phyloP scores from a whole-genome alignment of 2,329 filamentous ascomycete species.

The Fusarium luffae region DNA sequence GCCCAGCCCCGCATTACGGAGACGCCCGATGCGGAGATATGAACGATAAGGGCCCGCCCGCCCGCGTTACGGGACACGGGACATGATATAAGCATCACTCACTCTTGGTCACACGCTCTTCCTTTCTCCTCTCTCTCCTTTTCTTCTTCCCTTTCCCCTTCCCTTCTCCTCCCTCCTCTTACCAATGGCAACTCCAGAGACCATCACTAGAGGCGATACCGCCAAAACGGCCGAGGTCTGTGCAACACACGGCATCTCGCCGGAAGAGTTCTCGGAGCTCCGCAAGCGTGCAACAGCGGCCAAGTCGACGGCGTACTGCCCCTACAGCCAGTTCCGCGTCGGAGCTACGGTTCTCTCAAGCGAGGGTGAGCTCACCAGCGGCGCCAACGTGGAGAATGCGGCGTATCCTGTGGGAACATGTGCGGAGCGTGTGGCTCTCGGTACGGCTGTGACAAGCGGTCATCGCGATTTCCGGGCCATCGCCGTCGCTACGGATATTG shows the following conservation, averaged over 20 bases:
- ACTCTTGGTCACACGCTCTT: not conserved
- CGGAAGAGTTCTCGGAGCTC: conserved; percentile 72
- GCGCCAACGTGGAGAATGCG: conserved; percentile 94
- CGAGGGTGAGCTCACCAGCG: conserved; percentile 59
- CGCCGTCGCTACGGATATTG: conserved; percentile 85
- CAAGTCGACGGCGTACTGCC: conserved; percentile 86
- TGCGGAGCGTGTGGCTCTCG: conserved; percentile 91
- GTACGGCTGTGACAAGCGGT: conserved; percentile 76
- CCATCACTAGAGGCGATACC: conserved; percentile 46
- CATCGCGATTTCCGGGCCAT: conserved; percentile 76
- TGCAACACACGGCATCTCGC: conserved; percentile 61
- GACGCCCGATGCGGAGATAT: conserved; percentile 41
- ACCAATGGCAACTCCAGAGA: conserved; percentile 37
- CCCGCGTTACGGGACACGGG: conserved; percentile 28
- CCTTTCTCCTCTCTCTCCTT: not conserved
- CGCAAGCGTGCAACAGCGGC: conserved; percentile 73
- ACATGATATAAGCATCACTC: conserved; percentile 26
- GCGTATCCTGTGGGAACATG: conserved; percentile 95
- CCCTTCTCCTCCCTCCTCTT: not conserved
- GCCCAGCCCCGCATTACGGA: conserved; percentile 42
- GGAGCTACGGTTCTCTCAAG: conserved; percentile 78
- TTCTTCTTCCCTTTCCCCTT: not conserved
- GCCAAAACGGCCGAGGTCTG: conserved; percentile 45
- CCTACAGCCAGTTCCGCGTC: conserved; percentile 92
- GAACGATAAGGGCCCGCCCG: conserved; percentile 35